phyloP scores from a whole-genome alignment of 2,329 filamentous ascomycete species.

The Hypoxylon sp. region DNA sequence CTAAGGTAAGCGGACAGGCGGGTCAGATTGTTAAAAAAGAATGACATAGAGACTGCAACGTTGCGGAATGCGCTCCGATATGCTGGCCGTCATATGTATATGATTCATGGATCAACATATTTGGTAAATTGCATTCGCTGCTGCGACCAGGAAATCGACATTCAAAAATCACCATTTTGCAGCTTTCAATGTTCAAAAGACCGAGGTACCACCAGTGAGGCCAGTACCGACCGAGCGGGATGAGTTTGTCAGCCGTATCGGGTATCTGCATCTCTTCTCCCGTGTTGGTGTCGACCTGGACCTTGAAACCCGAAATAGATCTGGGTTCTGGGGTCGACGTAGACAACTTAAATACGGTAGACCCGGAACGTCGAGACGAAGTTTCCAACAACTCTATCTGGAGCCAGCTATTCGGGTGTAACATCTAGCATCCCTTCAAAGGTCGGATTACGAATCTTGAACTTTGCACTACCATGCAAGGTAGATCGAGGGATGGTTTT shows the following conservation, averaged over 20 bases:
- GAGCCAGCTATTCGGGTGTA: conserved; percentile 24
- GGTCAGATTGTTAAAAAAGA: conserved; percentile 23
- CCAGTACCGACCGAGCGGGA: conserved; percentile 26
- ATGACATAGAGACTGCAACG: conserved; percentile 41
- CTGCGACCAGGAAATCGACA: not conserved
- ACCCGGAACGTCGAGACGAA: conserved; percentile 12
- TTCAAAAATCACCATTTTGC: not conserved
- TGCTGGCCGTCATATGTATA: conserved; percentile 19
- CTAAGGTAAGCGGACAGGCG: not conserved
- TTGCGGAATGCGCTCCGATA: conserved; percentile 24
- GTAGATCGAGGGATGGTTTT: conserved; percentile 13
- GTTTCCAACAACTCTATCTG: conserved; percentile 33
- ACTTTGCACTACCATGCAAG: conserved; percentile 17
- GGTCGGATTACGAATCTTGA: conserved; percentile 19
- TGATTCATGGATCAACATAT: conserved; percentile 11
- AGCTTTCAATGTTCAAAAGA: conserved; percentile 16
- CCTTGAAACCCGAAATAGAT: conserved; percentile 14
- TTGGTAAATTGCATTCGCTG: not conserved
- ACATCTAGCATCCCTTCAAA: conserved; percentile 13
- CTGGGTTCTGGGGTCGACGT: conserved; percentile 24
- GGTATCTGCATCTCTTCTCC: conserved; percentile 26
- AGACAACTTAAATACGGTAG: conserved; percentile 27
- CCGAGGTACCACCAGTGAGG: not conserved
- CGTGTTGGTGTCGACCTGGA: conserved; percentile 23
- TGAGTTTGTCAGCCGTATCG: conserved; percentile 14